phyloP scores from a whole-genome alignment of 2,329 filamentous ascomycete species.

The Trichoderma breve region DNA sequence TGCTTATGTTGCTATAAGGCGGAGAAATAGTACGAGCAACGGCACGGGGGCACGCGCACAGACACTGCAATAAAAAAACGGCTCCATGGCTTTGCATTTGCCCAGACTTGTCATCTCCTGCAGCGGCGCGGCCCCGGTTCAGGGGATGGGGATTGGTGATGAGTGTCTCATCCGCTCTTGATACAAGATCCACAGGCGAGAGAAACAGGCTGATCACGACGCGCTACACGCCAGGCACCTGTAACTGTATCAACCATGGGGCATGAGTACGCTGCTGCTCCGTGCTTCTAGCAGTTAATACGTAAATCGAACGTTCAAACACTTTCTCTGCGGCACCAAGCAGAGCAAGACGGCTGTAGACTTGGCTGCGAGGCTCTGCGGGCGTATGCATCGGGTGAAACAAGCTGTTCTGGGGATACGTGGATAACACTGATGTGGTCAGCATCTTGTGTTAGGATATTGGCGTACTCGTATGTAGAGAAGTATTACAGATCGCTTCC shows the following conservation, averaged over 20 bases:
- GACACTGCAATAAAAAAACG: neutral
- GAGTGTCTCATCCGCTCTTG: neutral
- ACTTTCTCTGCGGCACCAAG: neutral
- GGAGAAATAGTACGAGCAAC: neutral
- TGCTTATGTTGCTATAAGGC: neutral
- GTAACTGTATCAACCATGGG: neutral
- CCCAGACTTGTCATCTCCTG: slow-evolving; percentile 1
- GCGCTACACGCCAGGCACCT: neutral
- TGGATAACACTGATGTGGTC: neutral
- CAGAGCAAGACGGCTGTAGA: neutral
- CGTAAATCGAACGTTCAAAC: neutral
- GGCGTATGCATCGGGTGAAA: neutral
- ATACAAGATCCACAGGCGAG: neutral
- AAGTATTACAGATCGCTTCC: neutral
- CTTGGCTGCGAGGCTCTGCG: neutral
- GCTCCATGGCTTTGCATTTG: neutral
- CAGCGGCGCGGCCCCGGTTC: slow-evolving; percentile 4
- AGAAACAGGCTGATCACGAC: neutral
- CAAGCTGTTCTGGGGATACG: neutral
- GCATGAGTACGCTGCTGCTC: neutral
- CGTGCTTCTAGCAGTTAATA: neutral
- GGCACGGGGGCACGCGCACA: neutral
- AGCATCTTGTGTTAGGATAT: neutral
- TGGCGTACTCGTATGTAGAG: neutral
- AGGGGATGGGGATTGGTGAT: neutral